These are phyloP conservation scores for Penicillium sp. DNA, from an alignment of 2,329 filamentous ascomycete species.

Conservation along the genomic window DNA sequence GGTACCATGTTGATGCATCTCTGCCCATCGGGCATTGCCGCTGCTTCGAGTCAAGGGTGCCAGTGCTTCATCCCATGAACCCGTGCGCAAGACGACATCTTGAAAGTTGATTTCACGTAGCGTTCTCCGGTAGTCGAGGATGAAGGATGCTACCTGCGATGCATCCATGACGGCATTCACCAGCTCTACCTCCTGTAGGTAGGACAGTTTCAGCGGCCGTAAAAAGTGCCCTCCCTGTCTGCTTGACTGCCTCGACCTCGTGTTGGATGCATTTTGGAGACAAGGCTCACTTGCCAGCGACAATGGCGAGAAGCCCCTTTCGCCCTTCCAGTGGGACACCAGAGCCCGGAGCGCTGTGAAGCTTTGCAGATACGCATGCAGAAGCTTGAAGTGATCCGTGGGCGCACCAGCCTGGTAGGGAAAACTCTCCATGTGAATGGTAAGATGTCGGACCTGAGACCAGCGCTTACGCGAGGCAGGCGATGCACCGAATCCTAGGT, in stretches of 20 bases:
- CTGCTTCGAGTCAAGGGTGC: slow-evolving; percentile 61
- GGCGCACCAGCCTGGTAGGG: slow-evolving; percentile 60
- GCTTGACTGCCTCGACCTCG: background rate
- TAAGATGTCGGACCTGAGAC: slow-evolving; percentile 74
- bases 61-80: slow-evolving; percentile 82
- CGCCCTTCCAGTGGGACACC: slow-evolving; percentile 74
- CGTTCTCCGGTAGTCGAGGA: slow-evolving; percentile 65
- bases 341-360: slow-evolving; percentile 70
- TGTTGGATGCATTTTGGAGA: slow-evolving; percentile 63
- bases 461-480: slow-evolving; percentile 73
- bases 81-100: slow-evolving; percentile 69
- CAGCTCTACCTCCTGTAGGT: slow-evolving; percentile 68
- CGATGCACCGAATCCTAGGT: slow-evolving; percentile 71
- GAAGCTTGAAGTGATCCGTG: slow-evolving; percentile 72
- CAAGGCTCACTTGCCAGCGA: slow-evolving; percentile 64
- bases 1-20: slow-evolving; percentile 41
- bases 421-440: slow-evolving; percentile 72
- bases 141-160: slow-evolving; percentile 69
- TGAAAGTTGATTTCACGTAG: slow-evolving; percentile 80
- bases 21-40: slow-evolving; percentile 40
- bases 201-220: slow-evolving; percentile 64
- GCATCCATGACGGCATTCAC: slow-evolving; percentile 73
- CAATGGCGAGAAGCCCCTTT: slow-evolving; percentile 72
- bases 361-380: slow-evolving; percentile 76
- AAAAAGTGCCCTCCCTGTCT: background rate